phyloP scores from a whole-genome alignment of 2,329 filamentous ascomycete genomes.

The Juglanconis oblonga region DNA sequence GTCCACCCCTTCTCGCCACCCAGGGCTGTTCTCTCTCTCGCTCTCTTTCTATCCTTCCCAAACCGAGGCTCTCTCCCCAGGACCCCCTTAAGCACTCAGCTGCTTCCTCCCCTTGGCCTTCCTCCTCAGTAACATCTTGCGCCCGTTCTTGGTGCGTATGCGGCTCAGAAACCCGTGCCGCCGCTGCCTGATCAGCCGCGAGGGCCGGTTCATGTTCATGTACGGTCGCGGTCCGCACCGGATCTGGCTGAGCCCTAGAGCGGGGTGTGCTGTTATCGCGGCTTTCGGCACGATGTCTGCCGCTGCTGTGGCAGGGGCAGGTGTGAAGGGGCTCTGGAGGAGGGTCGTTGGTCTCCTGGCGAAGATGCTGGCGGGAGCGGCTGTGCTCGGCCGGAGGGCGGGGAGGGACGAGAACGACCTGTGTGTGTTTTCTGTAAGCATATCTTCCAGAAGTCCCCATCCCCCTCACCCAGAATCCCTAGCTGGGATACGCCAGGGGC shows the following conservation, averaged over 20 bases:
- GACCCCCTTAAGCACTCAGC: constrained; percentile 32
- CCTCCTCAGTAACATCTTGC: constrained; percentile 51
- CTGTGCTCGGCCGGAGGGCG: constrained; percentile 45
- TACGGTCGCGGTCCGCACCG: constrained; percentile 51
- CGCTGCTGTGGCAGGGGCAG: constrained; percentile 19
- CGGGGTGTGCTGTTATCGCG: constrained; percentile 51
- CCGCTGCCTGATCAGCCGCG: constrained; percentile 56
- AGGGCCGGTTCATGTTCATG: constrained; percentile 54
- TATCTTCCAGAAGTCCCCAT: too few species aligned
- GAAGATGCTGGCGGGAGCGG: constrained; percentile 28
- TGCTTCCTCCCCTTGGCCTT: constrained; percentile 49
- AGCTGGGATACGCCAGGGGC: neutral
- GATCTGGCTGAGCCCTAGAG: constrained; percentile 48
- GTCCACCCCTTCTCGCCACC: neutral
- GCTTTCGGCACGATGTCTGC: constrained; percentile 44
- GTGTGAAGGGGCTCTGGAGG: constrained; percentile 15
- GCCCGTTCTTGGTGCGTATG: constrained; percentile 47
- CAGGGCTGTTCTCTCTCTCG: neutral
- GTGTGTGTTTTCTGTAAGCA: neutral
- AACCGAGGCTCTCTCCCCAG: neutral
- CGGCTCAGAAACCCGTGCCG: constrained; percentile 56
- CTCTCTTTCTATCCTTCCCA: neutral
- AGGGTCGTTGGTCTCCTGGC: constrained; percentile 19
- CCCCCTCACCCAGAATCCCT: too few species aligned
- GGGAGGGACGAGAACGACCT: constrained; percentile 43